Conservation (phyloP, 2,329 filamentous ascomycete species). For the Coccinonectria pachysandricola region DNA sequence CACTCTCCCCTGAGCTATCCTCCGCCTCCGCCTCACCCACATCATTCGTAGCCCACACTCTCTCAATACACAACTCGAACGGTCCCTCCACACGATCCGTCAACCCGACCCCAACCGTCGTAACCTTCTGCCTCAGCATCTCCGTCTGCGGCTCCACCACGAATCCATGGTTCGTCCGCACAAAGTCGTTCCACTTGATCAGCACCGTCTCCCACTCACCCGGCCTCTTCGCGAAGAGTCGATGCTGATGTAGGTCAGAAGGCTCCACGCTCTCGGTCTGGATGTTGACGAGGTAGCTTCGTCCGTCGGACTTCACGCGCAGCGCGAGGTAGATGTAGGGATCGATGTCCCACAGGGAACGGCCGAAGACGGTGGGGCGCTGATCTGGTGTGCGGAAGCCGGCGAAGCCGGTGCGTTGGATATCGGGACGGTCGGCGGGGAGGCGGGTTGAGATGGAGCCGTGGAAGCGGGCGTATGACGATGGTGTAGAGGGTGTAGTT, state of each 20-base stretch:
- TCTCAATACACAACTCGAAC: conserved; percentile 77
- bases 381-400: conserved; percentile 79
- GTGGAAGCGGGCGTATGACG: conserved; percentile 65
- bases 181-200: conserved; percentile 85
- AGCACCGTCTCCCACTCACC: conserved; percentile 94
- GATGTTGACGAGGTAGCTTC: conserved; percentile 89
- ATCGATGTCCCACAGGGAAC: conserved; percentile 79
- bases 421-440: conserved; percentile 60
- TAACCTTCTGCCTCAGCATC: conserved; percentile 75
- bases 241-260: conserved; percentile 92
- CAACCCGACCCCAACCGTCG: conserved; percentile 75
- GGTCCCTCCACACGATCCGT: conserved; percentile 83
- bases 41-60: conserved; percentile 80
- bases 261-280: conserved; percentile 91
- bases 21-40: conserved; percentile 13
- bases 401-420: conserved; percentile 77
- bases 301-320: conserved; percentile 79
- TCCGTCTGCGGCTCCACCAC: conserved; percentile 90
- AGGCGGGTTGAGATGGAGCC: conserved; percentile 81
- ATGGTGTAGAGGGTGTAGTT: conserved; percentile 10
- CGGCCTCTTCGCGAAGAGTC: conserved; percentile 66
- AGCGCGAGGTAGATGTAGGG: conserved; percentile 80
- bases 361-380: conserved; percentile 72
- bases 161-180: conserved; percentile 84
- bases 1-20: conserved; percentile 13